Base-by-base conservation (phyloP, 177 flowering plant species). In the Telopea speciosissima region DNA sequence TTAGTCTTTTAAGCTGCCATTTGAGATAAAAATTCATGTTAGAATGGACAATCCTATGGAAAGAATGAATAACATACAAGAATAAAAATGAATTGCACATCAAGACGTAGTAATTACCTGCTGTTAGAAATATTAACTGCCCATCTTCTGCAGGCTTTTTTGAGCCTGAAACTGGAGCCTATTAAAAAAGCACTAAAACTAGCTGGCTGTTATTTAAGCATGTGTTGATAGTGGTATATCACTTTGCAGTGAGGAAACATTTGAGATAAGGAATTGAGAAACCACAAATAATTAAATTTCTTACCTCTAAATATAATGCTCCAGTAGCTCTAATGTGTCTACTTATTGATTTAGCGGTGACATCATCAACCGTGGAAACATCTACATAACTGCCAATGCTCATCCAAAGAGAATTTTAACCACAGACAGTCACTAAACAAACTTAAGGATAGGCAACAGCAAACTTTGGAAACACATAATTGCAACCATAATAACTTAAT, bases 91-190 rank as follows among this genome's bases (percentile, higher is more conserved):
- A 61, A n/a, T 25, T n/a, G 67, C 44, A 28, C 42, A 73, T 61
- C 61, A 67, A 22, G 21, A 45, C 26, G 28, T 22, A 65, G 62
- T 71, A 14, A 66, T 74, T 76, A 88, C 97, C 97, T 75, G 95
- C 97, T 36, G 97, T 87, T 36, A 93, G 94, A 84, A 93, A 93
- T 73, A 93, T 93, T 67, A 93, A 79, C 71, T 88, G 91, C 63
- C 95, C 97, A 79, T 92, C 98, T 81, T 92, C 98, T 52, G 97
- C 97, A 62, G 98, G 98, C 83, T 91, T 93, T 83, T 93, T 93
- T 75, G 98, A 93, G 72, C 98, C 98, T 72, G 98, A 93, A 84
- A 91, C 98, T 72, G 98, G 98, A 79, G 97, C 98, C 98, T 93
- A 76, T 60, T 69, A 31, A 68, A 63, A 76, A 82, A 73, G 49